Evolutionary conservation across 2,329 filamentous ascomycete genomes (phyloP).

Genomic region (Trichoderma arundinaceum): DNA sequence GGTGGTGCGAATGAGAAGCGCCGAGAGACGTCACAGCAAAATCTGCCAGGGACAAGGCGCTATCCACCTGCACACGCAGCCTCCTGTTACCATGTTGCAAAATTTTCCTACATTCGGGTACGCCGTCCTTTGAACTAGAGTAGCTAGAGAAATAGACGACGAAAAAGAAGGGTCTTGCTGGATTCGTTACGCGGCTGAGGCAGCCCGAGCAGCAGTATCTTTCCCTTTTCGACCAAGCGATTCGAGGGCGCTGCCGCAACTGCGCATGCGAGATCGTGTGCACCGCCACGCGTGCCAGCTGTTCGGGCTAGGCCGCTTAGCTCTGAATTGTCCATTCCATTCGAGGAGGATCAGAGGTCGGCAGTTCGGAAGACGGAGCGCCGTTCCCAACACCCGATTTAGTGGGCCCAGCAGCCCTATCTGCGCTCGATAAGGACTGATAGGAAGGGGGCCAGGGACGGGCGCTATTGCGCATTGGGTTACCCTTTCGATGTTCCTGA

Average conservation of each 20-base stretch:
- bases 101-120: neutral
- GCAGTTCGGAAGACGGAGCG: constrained; percentile 4
- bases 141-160: no score
- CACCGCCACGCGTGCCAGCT: constrained; percentile 25
- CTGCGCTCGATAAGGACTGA: no score
- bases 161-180: no score
- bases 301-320: neutral
- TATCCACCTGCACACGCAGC: neutral
- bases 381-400: neutral
- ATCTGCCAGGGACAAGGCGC: neutral
- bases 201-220: no score
- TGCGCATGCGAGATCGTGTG: constrained; percentile 3
- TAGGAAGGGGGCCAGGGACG: neutral
- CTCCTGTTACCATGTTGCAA: neutral
- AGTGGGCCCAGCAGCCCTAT: no score
- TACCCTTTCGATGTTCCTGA: constrained; percentile 15
- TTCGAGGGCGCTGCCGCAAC: neutral
- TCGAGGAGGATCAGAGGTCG: constrained; percentile 9
- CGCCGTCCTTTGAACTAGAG: neutral
- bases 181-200: no score
- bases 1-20: constrained; percentile 8
- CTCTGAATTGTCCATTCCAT: constrained; percentile 5
- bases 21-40: constrained; percentile 16
- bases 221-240: constrained; percentile 13
- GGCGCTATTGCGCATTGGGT: constrained; percentile 12